phyloP scores from a whole-genome alignment of 2,329 filamentous ascomycete genomes.

The Fusarium caatingaense region DNA sequence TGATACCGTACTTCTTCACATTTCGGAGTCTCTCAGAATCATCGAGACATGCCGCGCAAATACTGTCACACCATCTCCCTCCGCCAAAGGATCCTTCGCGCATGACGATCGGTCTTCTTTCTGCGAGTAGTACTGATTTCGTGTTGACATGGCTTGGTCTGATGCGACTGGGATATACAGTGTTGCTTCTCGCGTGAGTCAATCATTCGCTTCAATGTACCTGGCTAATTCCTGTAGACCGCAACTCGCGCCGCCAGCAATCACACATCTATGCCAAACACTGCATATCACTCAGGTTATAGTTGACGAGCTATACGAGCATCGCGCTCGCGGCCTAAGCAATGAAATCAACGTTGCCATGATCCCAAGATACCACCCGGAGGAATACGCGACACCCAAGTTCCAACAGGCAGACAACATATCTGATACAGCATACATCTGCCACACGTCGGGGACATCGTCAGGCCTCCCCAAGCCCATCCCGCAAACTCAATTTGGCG shows the following conservation, averaged over 20 bases:
- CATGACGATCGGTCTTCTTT: constrained; percentile 58
- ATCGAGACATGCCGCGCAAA: constrained; percentile 51
- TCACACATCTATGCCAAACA: constrained; percentile 63
- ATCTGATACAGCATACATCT: constrained; percentile 64
- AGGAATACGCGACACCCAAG: background rate
- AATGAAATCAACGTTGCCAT: constrained; percentile 13
- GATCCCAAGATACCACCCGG: constrained; percentile 20
- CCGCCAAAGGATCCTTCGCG: background rate
- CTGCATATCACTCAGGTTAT: constrained; percentile 59
- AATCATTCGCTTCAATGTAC: rapidly evolving
- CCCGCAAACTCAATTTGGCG: constrained; percentile 65
- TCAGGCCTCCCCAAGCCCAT: constrained; percentile 73
- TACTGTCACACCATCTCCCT: constrained; percentile 16
- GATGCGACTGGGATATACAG: constrained; percentile 64
- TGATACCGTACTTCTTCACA: constrained; percentile 36
- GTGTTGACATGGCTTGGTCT: constrained; percentile 70
- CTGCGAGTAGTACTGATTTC: constrained; percentile 67
- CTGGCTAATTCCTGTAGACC: constrained; percentile 51
- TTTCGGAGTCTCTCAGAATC: constrained; percentile 48
- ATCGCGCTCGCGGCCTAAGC: background rate
- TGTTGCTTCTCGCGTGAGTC: constrained; percentile 66
- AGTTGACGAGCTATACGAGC: constrained; percentile 52
- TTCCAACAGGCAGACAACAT: background rate
- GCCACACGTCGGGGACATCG: constrained; percentile 74
- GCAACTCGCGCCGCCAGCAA: constrained; percentile 58